A percentile compares a stretch with the other conserved stretches of the same genome.
Conservation (phyloP, 306 rosid genomes). For the Rosa rugosa region DNA sequence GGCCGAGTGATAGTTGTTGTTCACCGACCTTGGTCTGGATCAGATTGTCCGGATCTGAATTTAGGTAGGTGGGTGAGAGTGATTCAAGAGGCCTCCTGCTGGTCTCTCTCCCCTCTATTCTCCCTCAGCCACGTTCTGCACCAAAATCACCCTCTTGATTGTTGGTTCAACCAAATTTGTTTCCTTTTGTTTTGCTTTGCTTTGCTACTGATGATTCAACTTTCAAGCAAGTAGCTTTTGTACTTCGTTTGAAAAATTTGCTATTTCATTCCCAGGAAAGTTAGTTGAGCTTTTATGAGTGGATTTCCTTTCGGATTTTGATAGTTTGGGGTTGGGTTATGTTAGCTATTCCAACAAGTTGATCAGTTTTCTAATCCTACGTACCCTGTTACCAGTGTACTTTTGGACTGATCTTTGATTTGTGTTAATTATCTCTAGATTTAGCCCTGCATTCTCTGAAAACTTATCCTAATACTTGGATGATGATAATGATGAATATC, state of each 20-base stretch:
- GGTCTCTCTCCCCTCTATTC: no score
- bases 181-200: not conserved
- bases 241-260: no score
- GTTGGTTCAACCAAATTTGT: conserved; percentile 4
- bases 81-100: no score
- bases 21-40: no score
- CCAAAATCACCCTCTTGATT: no score
- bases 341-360: not conserved
- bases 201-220: not conserved
- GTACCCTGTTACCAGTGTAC: not conserved
- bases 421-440: not conserved
- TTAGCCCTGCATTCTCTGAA: not conserved
- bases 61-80: no score
- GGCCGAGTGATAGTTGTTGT: no score
- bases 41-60: no score
- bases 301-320: not conserved
- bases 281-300: not conserved
- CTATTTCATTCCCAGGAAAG: not conserved
- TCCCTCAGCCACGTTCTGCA: no score
- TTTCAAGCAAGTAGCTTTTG: not conserved
- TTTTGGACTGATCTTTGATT: not conserved
- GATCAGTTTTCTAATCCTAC: not conserved
- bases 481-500: not conserved
- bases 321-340: not conserved
- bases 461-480: not conserved